Base-by-base conservation (phyloP, 305 asterid species). In the Lippia alba region DNA sequence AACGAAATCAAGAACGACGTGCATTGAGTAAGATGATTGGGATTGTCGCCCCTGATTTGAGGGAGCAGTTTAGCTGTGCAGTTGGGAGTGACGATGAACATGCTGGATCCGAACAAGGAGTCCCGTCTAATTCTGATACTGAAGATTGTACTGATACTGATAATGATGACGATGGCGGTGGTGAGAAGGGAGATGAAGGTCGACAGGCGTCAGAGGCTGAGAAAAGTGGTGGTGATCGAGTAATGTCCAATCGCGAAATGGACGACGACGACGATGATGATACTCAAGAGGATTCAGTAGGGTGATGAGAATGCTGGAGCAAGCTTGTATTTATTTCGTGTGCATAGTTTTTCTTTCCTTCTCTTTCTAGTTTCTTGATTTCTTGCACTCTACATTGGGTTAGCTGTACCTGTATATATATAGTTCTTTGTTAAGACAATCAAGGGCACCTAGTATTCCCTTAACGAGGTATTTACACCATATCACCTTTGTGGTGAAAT, bases 11-110 rank as follows among this genome's bases (percentile, higher is more conserved):
- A 7, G 95, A 91, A 71, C 88, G 83, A 24, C 78, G 82, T 68
- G 86, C 85, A 17, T 86, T 88, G 2, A 81, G 96, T 58, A 88
- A 87, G 75, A 87, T 86, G 96, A 91, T 84, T 58, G 89, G 97
- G 36, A 87, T 84, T 54, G 86, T 86, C 67, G 88, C 90, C 15
- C 96, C 97, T 6, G 88, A 94, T 79, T 55, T 83, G 73, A 86
- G 77, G 77, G 93, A 86, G 83, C 91, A 89, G 76, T 90, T 88
- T 58, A 80, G 87, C 62, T 71, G 83, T 15, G 88, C 91, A 55
- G 87, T 71, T 11, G 85, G 73, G 34, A 84, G 85, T 50, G 79
- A 82, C 40, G 79, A 82, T 40, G 79, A 80, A 64, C 78, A n/a
- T 64, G 87, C 74, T 61, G 88, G 80, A 19, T 65, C 82, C 15